Percentiles rank a stretch among this genome's conserved stretches.
phyloP scores from a whole-genome alignment of 2,329 filamentous ascomycete species.

The Penicillium sp. region DNA sequence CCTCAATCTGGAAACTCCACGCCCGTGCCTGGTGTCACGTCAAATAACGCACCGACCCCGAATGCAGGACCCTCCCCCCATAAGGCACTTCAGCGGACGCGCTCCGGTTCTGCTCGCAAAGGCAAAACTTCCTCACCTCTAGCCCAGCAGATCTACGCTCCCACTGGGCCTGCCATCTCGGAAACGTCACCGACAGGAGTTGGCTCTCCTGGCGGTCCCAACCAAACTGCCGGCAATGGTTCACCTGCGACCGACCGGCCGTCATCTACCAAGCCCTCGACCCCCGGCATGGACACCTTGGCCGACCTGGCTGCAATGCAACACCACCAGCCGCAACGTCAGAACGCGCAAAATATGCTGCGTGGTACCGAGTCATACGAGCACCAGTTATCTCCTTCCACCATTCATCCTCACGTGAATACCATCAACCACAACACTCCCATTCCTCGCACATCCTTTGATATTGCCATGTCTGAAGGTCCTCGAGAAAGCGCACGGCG shows the following conservation, averaged over 20 bases:
- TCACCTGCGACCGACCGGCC: conserved; percentile 35
- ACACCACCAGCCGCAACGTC: conserved; percentile 45
- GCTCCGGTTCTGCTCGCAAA: conserved; percentile 33
- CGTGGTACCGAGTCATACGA: conserved; percentile 44
- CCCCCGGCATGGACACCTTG: conserved; percentile 51
- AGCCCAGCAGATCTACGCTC: conserved; percentile 43
- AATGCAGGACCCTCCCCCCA: conserved; percentile 33
- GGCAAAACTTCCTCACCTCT: conserved; percentile 44
- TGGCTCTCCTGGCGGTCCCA: conserved; percentile 31
- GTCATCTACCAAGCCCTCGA: conserved; percentile 43
- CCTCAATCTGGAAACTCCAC: conserved; percentile 38
- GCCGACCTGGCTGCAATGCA: conserved; percentile 51
- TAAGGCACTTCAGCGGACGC: conserved; percentile 39
- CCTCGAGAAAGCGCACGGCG: conserved; percentile 40
- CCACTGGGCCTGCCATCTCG: conserved; percentile 30
- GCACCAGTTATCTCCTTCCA: conserved; percentile 45
- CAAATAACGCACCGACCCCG: conserved; percentile 28
- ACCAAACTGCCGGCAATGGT: conserved; percentile 29
- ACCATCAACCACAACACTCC: conserved; percentile 38
- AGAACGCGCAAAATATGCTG: conserved; percentile 37
- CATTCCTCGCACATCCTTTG: conserved; percentile 46
- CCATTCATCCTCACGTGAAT: conserved; percentile 41
- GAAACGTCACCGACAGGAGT: conserved; percentile 40
- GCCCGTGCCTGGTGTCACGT: conserved; percentile 26
- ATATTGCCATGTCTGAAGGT: conserved; percentile 47